Conservation (phyloP, 23 red algal species). For the Cyanidioschyzon merolae region DNA sequence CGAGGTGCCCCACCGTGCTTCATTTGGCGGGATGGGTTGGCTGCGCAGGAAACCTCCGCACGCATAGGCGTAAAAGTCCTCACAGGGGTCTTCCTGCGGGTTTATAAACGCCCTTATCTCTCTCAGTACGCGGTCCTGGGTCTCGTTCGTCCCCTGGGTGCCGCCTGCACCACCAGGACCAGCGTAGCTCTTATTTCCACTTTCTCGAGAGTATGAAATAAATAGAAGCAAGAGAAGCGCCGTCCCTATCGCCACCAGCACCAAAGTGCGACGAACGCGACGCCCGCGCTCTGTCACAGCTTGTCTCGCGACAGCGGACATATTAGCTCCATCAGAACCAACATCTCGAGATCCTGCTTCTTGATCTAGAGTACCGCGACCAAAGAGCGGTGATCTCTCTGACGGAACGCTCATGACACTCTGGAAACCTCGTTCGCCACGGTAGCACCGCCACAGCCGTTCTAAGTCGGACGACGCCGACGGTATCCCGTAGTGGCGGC, state of each 20-base stretch:
- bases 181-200: background rate
- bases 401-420: background rate
- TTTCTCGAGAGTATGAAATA: background rate
- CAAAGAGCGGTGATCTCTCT: background rate
- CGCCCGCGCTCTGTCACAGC: background rate
- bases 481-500: no score
- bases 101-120: slow-evolving; percentile 34
- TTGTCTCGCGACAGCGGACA: no score
- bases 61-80: slow-evolving; percentile 81
- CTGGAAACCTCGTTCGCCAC: no score
- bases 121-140: background rate
- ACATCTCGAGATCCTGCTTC: no score
- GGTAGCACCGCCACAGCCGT: no score
- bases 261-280: background rate
- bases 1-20: slow-evolving; percentile 9
- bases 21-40: slow-evolving; percentile 38
- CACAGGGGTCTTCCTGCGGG: slow-evolving; percentile 60
- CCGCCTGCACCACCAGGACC: background rate
- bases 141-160: background rate
- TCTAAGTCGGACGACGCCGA: no score
- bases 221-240: background rate
- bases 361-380: no score
- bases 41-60: slow-evolving; percentile 69
- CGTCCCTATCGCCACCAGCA: background rate
- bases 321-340: no score